Evolutionary conservation across 1,284 basidiomycete species (phyloP), one percentile per base, ranked within the genome.

Genomic region (Termitomyces sp.): DNA sequence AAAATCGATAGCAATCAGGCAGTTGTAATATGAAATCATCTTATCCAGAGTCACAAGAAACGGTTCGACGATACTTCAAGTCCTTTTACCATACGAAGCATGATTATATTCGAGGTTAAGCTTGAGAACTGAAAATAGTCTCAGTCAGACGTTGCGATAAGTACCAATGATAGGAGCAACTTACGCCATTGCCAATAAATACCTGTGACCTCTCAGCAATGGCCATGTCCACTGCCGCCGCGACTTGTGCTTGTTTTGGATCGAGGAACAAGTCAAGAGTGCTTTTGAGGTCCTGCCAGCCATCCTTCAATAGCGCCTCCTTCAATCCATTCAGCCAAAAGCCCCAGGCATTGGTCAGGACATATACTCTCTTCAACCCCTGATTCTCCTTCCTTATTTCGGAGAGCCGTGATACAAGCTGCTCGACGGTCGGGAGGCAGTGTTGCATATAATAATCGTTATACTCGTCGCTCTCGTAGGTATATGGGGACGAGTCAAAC

Each of bases 121-220:
- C 80, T 84, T 42, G 82, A 84, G 64, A 83, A 84, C 82, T 82
- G 58, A 17, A 45, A 44, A 30, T 24, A 49, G 56, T 21, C 28
- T 24, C 47, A 19, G 28, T 24, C 19, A 33, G 48, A 42, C 31
- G 21, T 54, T 30, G 30, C 4, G 5, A 44, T 12, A 36, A 44
- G 46, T 36, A 44, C 34, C 48, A 31, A 55, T 34, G n/a, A 53
- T 56, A 52, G 54, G n/a, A 75, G 24, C 5, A 36, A 17, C 84
- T 68, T 64, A 89, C 86, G 67, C 88, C 90, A 63, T 92, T 93
- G 1, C 86, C 86, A 13, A 90, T 71, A 67, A 88, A 89, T 54
- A 88, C 81, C 58, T 86, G 83, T 0, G 84, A 81, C 48, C 78
- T 71, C 62, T 85, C 76, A 0, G 82, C 86, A 33, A 90, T 78